Conservation (phyloP, 108 stramenopile genomes). For the Fragilaria radians region DNA sequence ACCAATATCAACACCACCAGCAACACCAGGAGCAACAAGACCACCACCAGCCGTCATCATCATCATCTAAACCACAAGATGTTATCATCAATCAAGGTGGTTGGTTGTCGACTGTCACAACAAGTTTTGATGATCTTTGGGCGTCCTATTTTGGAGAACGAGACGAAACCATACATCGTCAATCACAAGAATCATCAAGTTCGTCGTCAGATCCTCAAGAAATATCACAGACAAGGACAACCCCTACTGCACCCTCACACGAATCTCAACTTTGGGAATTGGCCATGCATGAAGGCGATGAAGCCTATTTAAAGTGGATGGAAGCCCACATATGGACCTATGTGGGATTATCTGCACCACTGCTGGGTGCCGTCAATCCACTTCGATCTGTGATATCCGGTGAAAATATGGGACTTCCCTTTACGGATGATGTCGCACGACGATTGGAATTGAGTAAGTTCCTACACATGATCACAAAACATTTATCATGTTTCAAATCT, state of each 20-base stretch:
- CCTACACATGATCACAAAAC: too few relatives aligned
- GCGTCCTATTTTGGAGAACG: constrained; percentile 8
- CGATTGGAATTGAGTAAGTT: constrained; percentile 67
- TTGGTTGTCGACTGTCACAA: constrained; percentile 22
- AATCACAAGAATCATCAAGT: constrained; percentile 4
- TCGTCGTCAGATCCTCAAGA: constrained; percentile 4
- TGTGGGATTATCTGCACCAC: constrained; percentile 70
- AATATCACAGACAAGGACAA: neutral
- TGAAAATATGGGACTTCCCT: constrained; percentile 87
- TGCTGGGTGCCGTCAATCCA: constrained; percentile 80
- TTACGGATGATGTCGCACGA: constrained; percentile 65
- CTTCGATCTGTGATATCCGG: constrained; percentile 75
- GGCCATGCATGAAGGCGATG: constrained; percentile 68
- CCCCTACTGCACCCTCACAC: constrained; percentile 5
- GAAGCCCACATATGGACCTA: constrained; percentile 36
- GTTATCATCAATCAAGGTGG: constrained; percentile 16
- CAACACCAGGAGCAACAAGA: constrained; percentile 12
- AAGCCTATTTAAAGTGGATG: constrained; percentile 67
- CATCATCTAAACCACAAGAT: constrained; percentile 5
- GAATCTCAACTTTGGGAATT: constrained; percentile 50
- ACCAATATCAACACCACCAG: constrained; percentile 6
- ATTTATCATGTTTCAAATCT: too few relatives aligned
- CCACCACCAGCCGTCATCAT: too few relatives aligned
- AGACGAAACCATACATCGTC: constrained; percentile 1
- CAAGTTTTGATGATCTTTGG: constrained; percentile 26